Conservation (phyloP, 352 stramenopile species). For the Globisporangium spinosum region DNA sequence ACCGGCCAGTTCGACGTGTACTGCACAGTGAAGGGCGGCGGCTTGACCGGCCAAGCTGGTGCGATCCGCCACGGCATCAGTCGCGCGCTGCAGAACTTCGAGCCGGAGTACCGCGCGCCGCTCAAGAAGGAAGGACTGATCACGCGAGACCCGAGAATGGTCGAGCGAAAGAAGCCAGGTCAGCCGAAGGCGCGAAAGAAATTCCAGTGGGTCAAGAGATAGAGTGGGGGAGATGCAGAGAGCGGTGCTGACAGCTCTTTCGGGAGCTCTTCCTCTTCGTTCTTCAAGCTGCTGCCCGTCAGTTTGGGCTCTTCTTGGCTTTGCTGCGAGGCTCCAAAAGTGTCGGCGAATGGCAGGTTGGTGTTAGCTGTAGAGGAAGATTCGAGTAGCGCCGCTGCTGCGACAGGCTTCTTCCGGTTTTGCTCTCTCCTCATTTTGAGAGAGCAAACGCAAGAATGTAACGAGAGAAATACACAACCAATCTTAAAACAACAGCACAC, state of each 20-base stretch:
- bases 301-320: neutral
- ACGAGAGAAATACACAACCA: slow-evolving; percentile 11
- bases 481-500: neutral
- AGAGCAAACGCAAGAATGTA: neutral
- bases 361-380: neutral
- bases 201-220: slow-evolving; percentile 98
- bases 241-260: neutral
- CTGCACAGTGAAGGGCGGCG: slow-evolving; percentile 90
- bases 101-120: slow-evolving; percentile 88
- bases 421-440: neutral
- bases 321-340: neutral
- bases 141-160: slow-evolving; percentile 93
- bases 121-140: slow-evolving; percentile 93
- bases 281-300: neutral
- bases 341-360: neutral
- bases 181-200: slow-evolving; percentile 95
- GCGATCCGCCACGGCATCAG: slow-evolving; percentile 92
- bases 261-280: neutral
- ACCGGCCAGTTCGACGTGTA: slow-evolving; percentile 90
- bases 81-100: slow-evolving; percentile 92
- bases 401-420: neutral
- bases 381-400: neutral
- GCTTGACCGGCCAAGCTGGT: slow-evolving; percentile 91
- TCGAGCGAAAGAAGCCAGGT: slow-evolving; percentile 96
- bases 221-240: slow-evolving; percentile 30